Conservation (phyloP, 2,329 filamentous ascomycete species). For the Mycosphaerella sp. region DNA sequence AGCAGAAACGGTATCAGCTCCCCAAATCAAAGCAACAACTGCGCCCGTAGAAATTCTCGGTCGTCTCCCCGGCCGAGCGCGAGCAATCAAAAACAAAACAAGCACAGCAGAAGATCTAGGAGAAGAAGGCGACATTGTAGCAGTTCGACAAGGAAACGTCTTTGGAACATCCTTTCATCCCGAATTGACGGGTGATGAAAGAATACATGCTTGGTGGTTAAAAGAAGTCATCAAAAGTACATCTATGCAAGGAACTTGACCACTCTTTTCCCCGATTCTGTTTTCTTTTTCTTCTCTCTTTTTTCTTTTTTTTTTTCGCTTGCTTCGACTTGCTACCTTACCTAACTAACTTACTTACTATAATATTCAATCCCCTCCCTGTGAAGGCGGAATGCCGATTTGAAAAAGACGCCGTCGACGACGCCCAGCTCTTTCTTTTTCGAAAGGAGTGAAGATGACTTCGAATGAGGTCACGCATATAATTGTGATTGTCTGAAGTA, state of each 20-base stretch:
- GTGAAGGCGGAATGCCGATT: too few species aligned
- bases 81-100: slow-evolving; percentile 43
- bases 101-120: slow-evolving; percentile 42
- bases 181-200: slow-evolving; percentile 77
- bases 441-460: too few species aligned
- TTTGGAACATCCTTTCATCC: slow-evolving; percentile 96
- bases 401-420: too few species aligned
- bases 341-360: too few species aligned
- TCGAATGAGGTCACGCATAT: too few species aligned
- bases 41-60: slow-evolving; percentile 54
- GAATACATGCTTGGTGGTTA: slow-evolving; percentile 95
- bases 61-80: slow-evolving; percentile 48
- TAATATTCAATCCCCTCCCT: too few species aligned
- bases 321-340: too few species aligned
- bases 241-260: slow-evolving; percentile 5
- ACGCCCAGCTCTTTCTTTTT: too few species aligned
- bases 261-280: too few species aligned
- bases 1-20: slow-evolving; percentile 52
- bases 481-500: too few species aligned
- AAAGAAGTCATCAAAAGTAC: slow-evolving; percentile 50
- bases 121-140: slow-evolving; percentile 69
- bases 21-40: slow-evolving; percentile 45
- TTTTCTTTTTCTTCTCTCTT: too few species aligned
- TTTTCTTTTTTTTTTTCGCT: too few species aligned
- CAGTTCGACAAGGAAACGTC: slow-evolving; percentile 82